phyloP scores from a whole-genome alignment of 306 rosid genomes.

The Cicer yamashitae region DNA sequence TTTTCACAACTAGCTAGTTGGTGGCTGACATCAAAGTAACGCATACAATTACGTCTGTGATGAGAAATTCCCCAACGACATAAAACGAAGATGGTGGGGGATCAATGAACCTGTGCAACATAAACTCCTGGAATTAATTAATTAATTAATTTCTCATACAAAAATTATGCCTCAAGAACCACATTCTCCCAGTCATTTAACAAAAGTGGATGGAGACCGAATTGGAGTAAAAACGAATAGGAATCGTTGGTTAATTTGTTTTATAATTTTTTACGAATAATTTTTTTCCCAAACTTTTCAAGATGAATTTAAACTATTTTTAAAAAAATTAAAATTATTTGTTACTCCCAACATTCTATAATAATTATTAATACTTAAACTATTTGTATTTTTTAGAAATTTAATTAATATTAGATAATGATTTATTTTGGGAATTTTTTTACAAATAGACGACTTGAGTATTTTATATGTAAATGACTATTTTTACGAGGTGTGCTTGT shows the following conservation, averaged over 20 bases:
- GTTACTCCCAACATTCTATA: too few relatives aligned
- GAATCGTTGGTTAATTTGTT: too few relatives aligned
- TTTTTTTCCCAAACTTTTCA: too few relatives aligned
- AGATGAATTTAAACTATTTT: too few relatives aligned
- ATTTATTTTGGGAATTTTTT: too few relatives aligned
- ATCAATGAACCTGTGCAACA: slow-evolving; percentile 33
- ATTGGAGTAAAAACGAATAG: slow-evolving; percentile 23
- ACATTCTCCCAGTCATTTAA: neutral
- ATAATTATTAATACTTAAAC: too few relatives aligned
- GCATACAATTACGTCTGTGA: neutral
- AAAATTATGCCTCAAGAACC: slow-evolving; percentile 14
- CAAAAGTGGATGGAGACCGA: neutral
- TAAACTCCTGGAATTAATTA: slow-evolving; percentile 2
- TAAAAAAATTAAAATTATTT: too few relatives aligned
- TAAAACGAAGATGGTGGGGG: slow-evolving; percentile 16
- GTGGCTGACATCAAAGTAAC: slow-evolving; percentile 26
- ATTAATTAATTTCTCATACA: neutral
- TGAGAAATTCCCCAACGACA: slow-evolving; percentile 4
- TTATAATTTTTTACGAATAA: too few relatives aligned
- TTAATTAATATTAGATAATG: too few relatives aligned
- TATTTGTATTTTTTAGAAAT: too few relatives aligned
- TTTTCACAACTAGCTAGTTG: neutral
- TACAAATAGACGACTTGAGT: too few relatives aligned
- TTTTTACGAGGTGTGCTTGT: neutral
- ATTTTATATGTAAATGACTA: neutral